A percentile compares a stretch with the other conserved stretches of the same genome.
phyloP scores from a whole-genome alignment of 495 filamentous ascomycete genomes.

The Penicillium bovifimosum region DNA sequence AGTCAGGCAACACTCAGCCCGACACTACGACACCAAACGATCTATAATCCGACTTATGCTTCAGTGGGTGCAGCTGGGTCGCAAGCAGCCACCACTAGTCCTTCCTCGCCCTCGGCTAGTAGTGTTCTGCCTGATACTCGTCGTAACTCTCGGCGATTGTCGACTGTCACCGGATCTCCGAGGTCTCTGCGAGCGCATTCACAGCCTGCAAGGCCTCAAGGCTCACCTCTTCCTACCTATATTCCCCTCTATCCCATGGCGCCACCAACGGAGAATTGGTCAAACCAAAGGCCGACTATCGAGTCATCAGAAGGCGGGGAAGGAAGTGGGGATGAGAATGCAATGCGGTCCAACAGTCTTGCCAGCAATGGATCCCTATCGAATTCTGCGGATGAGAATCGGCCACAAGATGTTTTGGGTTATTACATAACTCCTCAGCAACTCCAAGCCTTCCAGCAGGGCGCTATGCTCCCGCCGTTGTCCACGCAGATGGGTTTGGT shows the following conservation, averaged over 20 bases:
- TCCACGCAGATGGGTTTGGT: conserved; percentile 44
- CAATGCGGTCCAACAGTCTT: conserved; percentile 38
- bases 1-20: conserved; percentile 47
- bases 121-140: conserved; percentile 50
- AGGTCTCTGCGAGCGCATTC: conserved; percentile 58
- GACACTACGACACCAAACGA: conserved; percentile 40
- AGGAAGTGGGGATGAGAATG: conserved; percentile 38
- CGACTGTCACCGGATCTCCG: conserved; percentile 47
- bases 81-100: conserved; percentile 52
- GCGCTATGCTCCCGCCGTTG: conserved; percentile 39
- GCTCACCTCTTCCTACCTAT: conserved; percentile 37
- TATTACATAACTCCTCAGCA: conserved; percentile 59
- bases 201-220: conserved; percentile 54
- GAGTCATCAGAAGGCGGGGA: conserved; percentile 34
- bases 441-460: conserved; percentile 44
- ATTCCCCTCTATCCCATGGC: conserved; percentile 36
- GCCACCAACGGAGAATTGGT: conserved; percentile 27
- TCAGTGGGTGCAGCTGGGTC: conserved; percentile 38
- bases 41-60: conserved; percentile 47
- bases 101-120: conserved; percentile 56
- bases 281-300: conserved; percentile 28
- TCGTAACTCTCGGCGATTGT: conserved; percentile 52
- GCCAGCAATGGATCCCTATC: conserved; percentile 35
- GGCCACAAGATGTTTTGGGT: conserved; percentile 57
- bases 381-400: conserved; percentile 42